phyloP scores from a whole-genome alignment of 192 early-diverging fungal species.

The Podila epigama region DNA sequence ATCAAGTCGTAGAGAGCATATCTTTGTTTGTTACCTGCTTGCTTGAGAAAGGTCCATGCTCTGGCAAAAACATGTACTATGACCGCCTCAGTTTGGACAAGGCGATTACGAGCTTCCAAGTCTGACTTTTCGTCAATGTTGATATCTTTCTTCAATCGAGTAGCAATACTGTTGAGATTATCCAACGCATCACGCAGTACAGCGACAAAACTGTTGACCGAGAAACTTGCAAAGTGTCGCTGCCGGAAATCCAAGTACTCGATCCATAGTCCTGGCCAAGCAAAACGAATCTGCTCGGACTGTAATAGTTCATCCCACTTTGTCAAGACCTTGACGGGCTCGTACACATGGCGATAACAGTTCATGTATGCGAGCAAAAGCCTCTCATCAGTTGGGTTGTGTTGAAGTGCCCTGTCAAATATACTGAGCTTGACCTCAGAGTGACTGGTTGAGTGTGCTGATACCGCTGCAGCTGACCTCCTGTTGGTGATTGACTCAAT shows the following conservation, averaged over 20 bases:
- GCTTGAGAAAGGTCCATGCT: conserved; percentile 57
- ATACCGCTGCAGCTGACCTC: conserved; percentile 4
- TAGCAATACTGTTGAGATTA: conserved; percentile 29
- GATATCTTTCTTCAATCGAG: conserved; percentile 1
- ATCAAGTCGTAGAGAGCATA: not conserved
- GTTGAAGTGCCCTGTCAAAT: conserved; percentile 59
- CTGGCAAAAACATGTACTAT: conserved; percentile 61
- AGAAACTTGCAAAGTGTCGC: conserved; percentile 60
- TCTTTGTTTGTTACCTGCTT: conserved; percentile 54
- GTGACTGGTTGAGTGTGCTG: conserved; percentile 49
- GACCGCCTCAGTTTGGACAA: conserved; percentile 52
- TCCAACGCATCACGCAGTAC: conserved; percentile 56
- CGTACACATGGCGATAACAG: conserved; percentile 55
- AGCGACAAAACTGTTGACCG: conserved; percentile 52
- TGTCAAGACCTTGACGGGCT: conserved; percentile 51
- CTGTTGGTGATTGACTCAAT: conserved; percentile 24
- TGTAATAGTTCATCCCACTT: conserved; percentile 63
- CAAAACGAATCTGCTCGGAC: conserved; percentile 10
- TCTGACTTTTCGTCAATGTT: conserved; percentile 1
- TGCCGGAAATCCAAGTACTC: conserved; percentile 65
- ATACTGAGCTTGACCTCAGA: conserved; percentile 62
- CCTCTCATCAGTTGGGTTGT: conserved; percentile 55
- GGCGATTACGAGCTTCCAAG: conserved; percentile 2
- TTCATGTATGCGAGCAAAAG: conserved; percentile 56
- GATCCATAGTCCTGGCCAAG: conserved; percentile 60